These are phyloP conservation scores for Fusarium sterilihyphosum DNA, from an alignment of 2,329 filamentous ascomycete genomes.

Conservation along the genomic window DNA sequence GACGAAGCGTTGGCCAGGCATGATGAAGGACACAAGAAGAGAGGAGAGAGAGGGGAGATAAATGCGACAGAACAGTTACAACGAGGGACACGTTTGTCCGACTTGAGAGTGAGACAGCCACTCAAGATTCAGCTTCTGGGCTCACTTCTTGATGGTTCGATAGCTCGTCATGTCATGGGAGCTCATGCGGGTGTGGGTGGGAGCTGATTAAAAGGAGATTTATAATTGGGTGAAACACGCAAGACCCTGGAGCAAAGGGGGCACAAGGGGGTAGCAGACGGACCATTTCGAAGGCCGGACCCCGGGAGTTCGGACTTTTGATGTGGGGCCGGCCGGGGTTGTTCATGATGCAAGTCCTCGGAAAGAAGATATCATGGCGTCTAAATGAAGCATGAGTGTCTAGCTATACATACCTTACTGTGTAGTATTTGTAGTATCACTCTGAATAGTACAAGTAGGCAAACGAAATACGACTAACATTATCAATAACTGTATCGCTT, in stretches of 20 bases:
- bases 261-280: slow-evolving; percentile 8
- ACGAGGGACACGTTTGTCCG: slow-evolving; percentile 26
- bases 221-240: slow-evolving; percentile 15
- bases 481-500: background rate
- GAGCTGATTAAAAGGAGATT: slow-evolving; percentile 32
- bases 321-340: slow-evolving; percentile 28
- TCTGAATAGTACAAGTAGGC: too few relatives aligned
- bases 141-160: slow-evolving; percentile 38
- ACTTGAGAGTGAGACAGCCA: slow-evolving; percentile 16
- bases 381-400: background rate
- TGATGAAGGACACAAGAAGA: slow-evolving; percentile 16
- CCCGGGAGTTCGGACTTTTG: slow-evolving; percentile 28
- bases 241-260: background rate
- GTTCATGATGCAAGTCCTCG: background rate
- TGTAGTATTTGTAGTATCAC: background rate
- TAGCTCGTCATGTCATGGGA: slow-evolving; percentile 35
- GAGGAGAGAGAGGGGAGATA: background rate
- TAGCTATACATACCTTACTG: background rate
- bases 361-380: background rate
- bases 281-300: slow-evolving; percentile 20
- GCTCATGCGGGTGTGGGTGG: slow-evolving; percentile 29
- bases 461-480: background rate
- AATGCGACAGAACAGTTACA: background rate
- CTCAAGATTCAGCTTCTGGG: slow-evolving; percentile 28
- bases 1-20: slow-evolving; percentile 35